These are phyloP conservation scores for Nemania sp. DNA, from an alignment of 2,329 filamentous ascomycete genomes.

Conservation along the genomic window DNA sequence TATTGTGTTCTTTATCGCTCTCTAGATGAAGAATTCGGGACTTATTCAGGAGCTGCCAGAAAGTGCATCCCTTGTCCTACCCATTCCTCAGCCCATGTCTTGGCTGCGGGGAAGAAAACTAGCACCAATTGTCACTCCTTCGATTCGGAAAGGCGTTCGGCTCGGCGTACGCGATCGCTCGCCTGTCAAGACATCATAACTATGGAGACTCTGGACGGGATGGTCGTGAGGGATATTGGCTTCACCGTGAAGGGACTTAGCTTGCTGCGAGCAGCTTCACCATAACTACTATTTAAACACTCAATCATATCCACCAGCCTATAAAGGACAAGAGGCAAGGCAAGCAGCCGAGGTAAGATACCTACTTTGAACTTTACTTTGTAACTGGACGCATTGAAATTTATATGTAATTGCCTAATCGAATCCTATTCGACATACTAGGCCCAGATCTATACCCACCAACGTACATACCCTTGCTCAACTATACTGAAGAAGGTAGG, in stretches of 20 bases:
- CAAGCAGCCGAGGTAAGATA: not conserved
- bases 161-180: not conserved
- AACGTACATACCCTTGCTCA: not conserved
- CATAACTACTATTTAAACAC: not conserved
- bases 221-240: not conserved
- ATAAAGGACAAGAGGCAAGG: not conserved
- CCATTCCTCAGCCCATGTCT: not conserved
- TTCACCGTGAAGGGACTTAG: not conserved
- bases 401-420: not conserved
- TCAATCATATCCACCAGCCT: slow-evolving; percentile 6
- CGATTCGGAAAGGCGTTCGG: not conserved
- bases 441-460: not conserved
- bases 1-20: not conserved
- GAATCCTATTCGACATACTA: not conserved
- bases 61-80: no score
- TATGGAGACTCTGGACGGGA: not conserved
- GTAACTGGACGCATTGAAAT: not conserved
- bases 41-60: no score
- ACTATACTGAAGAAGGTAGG: not conserved
- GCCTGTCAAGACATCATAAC: not conserved
- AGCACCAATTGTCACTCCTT: no score
- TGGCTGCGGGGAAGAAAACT: not conserved
- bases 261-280: not conserved
- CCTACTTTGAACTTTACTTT: no score
- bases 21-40: not conserved